Base-by-base conservation (phyloP, 805 yeast species). In the Lipomyces yamadae region DNA sequence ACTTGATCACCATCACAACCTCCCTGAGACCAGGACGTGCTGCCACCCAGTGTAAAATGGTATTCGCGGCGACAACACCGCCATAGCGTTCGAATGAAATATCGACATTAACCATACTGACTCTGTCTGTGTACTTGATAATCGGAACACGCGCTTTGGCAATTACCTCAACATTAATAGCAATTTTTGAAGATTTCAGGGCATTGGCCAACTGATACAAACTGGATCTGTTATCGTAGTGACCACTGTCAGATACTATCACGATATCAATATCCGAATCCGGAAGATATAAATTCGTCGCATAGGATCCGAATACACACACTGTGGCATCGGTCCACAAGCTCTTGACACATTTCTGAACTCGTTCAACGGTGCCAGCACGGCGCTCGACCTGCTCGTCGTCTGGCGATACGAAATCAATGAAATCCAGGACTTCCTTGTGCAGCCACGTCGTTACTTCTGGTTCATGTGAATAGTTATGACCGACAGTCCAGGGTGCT, bases 231-330 rank as follows among this genome's bases (percentile, higher is more conserved):
- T 83, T 84, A 72, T 85, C 92, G 62, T 80, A 80, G 72, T 85
- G 83, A 69, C 82, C 84, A 2, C 88, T 87, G 13, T 80, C 78
- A 18, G 96, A 89, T 2, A 88, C 81, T 32, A 94, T 85, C 56
- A 93, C 98, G 87, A 95, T 88, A 77, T 94, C 99, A 39, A 94
- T 92, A 81, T 94, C 99, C 0, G 97, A 91, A 1, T 97, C 97
- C 0, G 98, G 98, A 18, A 94, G 81, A 75, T 92, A 94, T 68
- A 94, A 80, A 75, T 93, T 97, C 0, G 98, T 93, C 0, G 98
- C 97, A 76, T 86, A 90, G 0, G 98, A 93, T 0, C 99, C 99
- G 80, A 95, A 94, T 6, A 93, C 96, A 69, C 88, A 88, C 3
- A 90, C 85, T 64, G 88, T 89, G 15, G 94, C 87, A 68, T 86